Base-by-base conservation (phyloP, 1,139 yeast species). In the Candida sanyaensis region DNA sequence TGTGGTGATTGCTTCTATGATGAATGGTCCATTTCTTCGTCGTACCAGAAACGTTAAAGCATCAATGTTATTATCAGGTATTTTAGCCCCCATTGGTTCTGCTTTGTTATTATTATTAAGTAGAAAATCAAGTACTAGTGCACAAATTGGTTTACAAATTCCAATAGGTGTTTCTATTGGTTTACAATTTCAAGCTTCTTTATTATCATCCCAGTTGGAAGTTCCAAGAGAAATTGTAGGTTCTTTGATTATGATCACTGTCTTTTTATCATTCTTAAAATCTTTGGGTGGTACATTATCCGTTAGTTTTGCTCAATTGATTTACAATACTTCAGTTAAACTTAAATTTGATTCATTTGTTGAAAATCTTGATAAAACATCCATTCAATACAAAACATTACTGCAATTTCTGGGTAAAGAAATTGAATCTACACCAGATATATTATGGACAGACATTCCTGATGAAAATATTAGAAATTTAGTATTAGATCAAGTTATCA, bases 161-260 rank as follows among this genome's bases (percentile, higher is more conserved):
- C 57, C 81, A 6, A 71, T 74, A 4, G 90, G 89, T 46, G 58
- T 81, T 13, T 75, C 82, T 0, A 64, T 77, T 43, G 90, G 90
- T 1, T 55, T 77, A 17, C 68, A 71, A 44, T 68, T 83, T 55
- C 90, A 84, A 61, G 66, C 81, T 29, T 63, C 79, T 1, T 55
- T 80, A 41, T 59, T 85, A 24, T 65, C 81, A 12, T 72, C 78
- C 6, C 90, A 85, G 58, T 58, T 83, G 30, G 64, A 69, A 42
- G 81, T 85, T 1, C 87, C 87, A 2, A 72, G 69, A 30, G 58
- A 68, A 27, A 56, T 69, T 13, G 71, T 72, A 6, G 86, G 86
- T 5, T 71, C 81, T 0, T 66, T 78, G 42, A 77, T 82, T 45
- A 56, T 78, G 51, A 71, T 78, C 2, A 80, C 84, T 0, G 62